Percentiles rank a stretch among this genome's conserved stretches.
These are phyloP conservation scores for Cicer yamashitae DNA, from an alignment of 306 rosid species.

Conservation along the genomic window DNA sequence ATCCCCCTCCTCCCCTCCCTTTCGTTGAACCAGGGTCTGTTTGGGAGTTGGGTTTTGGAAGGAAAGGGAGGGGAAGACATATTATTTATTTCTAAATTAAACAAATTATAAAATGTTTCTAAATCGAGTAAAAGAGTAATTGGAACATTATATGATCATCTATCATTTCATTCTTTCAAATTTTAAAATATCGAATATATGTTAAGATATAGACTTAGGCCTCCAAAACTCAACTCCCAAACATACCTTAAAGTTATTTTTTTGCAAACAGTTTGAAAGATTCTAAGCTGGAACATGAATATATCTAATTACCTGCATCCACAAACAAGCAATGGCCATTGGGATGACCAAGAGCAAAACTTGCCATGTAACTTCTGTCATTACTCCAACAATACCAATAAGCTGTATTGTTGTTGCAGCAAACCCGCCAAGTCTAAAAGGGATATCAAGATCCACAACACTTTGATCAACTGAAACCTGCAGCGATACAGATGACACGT, in stretches of 20 bases:
- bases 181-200: too few relatives aligned
- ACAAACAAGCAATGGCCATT: conserved; percentile 93
- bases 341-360: conserved; percentile 93
- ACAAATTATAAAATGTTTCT: too few relatives aligned
- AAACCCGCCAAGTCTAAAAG: conserved; percentile 98
- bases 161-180: too few relatives aligned
- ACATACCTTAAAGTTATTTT: not conserved
- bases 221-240: too few relatives aligned
- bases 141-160: too few relatives aligned
- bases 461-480: conserved; percentile 99
- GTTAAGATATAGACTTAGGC: too few relatives aligned
- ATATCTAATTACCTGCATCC: conserved; percentile 90
- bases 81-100: too few relatives aligned
- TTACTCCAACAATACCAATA: conserved; percentile 94
- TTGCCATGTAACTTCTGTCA: conserved; percentile 98
- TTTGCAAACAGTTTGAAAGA: conserved; percentile 27
- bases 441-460: conserved; percentile 99
- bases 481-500: conserved; percentile 39
- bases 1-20: too few relatives aligned
- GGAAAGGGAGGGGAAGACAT: too few relatives aligned
- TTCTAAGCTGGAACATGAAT: conserved; percentile 37
- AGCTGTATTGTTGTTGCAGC: conserved; percentile 97
- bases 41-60: too few relatives aligned
- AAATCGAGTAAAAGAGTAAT: too few relatives aligned
- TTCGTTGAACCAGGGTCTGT: too few relatives aligned